Evolutionary conservation across 1,139 yeast species (phyloP), one percentile per base, ranked within the genome.

Genomic region (Saccharomyces hybrid): DNA sequence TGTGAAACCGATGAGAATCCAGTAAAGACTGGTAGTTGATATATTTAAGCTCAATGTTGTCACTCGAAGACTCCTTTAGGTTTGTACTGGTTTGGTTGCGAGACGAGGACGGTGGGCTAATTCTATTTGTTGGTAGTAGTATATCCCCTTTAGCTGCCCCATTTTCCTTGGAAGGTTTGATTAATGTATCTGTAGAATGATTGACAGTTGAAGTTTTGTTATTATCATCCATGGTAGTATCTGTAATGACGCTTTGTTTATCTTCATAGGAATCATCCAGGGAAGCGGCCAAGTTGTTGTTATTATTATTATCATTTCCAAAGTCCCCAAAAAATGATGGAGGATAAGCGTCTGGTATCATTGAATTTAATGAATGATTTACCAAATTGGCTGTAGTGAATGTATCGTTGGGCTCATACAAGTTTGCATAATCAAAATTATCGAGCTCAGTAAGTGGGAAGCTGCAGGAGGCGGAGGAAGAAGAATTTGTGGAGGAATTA

Each of bases 171-270:
- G 31, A 52, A 3, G 5, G 50, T 9, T 16, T 50, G 26, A 49
- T 48, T 38, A 16, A 20, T 20, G 25, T 51, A 5, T 20, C 49
- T 34, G 58, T 51, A 7, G 64, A 58, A 2, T 57, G 57, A 49
- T 62, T 60, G 52, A 64, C 11, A 38, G 20, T 38, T 16, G 42
- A 38, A 0, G 42, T 38, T 38, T 38, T 38, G 4, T 8, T 16
- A 16, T 38, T 38, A 38, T 49, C 23, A n/a, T 51, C 53, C 9
- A 48, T 28, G n/a, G 52, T 50, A 46, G 57, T 54, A 47, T 58
- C 61, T 11, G 61, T 58, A 23, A 58, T 49, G 13, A 58, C 50
- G 28, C 61, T 58, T 52, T 58, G 61, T 28, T 56, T 52, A 27
- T 58, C 61, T 11, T 58, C 61, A 46, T 50, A 54, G 26, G 48